phyloP scores from a whole-genome alignment of 345 rosid genomes.

The Ailanthus altissimus region DNA sequence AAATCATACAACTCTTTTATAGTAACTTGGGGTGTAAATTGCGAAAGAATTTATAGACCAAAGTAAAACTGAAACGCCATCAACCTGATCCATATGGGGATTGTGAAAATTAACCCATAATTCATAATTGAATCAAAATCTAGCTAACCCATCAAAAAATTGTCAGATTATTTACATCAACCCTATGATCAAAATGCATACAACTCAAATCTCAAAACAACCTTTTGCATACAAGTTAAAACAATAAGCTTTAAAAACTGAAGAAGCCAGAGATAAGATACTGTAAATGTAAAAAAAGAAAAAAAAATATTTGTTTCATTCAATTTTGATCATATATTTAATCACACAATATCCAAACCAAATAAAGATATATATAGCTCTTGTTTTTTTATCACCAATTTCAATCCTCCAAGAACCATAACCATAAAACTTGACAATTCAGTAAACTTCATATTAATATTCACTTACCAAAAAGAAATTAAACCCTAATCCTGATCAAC shows the following conservation, averaged over 20 bases:
- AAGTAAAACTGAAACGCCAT: no score
- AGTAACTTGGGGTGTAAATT: not conserved
- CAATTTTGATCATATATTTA: not conserved
- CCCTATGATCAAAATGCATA: not conserved
- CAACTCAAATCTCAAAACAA: not conserved
- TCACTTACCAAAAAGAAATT: conserved; percentile 6
- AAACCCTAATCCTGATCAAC: conserved; percentile 4
- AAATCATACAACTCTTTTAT: no score
- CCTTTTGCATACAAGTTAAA: no score
- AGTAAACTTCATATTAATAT: not conserved
- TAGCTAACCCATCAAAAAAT: not conserved
- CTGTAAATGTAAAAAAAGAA: no score
- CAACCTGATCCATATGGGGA: no score
- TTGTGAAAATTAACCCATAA: not conserved
- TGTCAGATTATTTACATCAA: no score
- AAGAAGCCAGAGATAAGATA: no score
- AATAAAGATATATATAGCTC: not conserved
- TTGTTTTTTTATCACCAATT: not conserved
- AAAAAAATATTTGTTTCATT: not conserved
- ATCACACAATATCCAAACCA: no score
- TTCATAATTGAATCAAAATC: not conserved
- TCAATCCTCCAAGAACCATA: not conserved
- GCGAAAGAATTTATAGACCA: not conserved
- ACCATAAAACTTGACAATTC: conserved; percentile 9
- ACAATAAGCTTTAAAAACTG: no score